Percentiles rank a stretch among this genome's conserved stretches.
Conservation (phyloP, 768 basidiomycete species). For the Tricholoma furcatifolium region DNA sequence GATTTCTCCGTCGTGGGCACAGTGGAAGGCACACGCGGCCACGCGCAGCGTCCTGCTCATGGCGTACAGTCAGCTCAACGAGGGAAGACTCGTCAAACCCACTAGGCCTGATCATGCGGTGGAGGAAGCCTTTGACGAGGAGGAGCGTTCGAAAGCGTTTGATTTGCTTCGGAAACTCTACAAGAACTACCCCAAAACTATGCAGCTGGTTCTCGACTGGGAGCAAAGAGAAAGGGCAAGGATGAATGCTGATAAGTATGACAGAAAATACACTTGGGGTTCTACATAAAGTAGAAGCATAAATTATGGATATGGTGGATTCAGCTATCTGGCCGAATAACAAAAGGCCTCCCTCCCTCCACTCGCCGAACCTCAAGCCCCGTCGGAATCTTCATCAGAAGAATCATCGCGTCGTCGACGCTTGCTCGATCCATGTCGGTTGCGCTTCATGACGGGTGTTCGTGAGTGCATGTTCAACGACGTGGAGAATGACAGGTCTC, state of each 20-base stretch:
- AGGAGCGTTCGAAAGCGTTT: slow-evolving; percentile 31
- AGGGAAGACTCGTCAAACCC: slow-evolving; percentile 50
- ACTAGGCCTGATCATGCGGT: slow-evolving; percentile 17
- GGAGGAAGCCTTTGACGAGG: slow-evolving; percentile 23
- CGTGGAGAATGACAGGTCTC: slow-evolving; percentile 26
- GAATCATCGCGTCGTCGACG: slow-evolving; percentile 62
- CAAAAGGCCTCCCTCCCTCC: too few species aligned
- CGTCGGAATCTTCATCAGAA: slow-evolving; percentile 71
- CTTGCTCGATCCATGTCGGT: slow-evolving; percentile 75
- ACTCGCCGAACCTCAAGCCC: slow-evolving; percentile 19
- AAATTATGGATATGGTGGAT: slow-evolving; percentile 3
- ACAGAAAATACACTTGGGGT: slow-evolving; percentile 28
- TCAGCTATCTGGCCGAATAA: too few species aligned
- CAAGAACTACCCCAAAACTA: slow-evolving; percentile 48
- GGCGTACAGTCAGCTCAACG: slow-evolving; percentile 45
- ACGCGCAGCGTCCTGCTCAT: slow-evolving; percentile 47
- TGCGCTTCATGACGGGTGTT: slow-evolving; percentile 50
- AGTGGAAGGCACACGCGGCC: slow-evolving; percentile 61
- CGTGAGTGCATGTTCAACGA: slow-evolving; percentile 18
- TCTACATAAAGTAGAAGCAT: slow-evolving; percentile 4
- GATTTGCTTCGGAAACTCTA: slow-evolving; percentile 46
- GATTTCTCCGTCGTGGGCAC: slow-evolving; percentile 61
- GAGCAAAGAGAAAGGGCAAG: slow-evolving; percentile 27
- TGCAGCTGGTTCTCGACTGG: slow-evolving; percentile 31
- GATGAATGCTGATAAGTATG: slow-evolving; percentile 25